Conservation (phyloP, 2,329 filamentous ascomycete genomes). For the Dothistroma pini region DNA sequence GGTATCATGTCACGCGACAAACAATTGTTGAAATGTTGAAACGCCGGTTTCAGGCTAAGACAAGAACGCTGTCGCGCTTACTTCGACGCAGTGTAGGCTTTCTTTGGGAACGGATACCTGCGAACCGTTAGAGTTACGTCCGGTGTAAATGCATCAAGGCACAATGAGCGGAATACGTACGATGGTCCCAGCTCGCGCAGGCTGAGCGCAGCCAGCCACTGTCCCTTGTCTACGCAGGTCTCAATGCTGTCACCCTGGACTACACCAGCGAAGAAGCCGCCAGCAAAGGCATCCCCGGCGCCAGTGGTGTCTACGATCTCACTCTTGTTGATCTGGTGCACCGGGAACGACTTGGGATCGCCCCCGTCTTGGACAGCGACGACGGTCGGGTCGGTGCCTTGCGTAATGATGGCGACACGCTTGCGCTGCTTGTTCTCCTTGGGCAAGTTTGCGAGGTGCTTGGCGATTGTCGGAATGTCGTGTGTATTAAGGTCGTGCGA, state of each 20-base stretch:
- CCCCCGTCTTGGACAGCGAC: slow-evolving; percentile 62
- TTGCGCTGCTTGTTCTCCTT: slow-evolving; percentile 87
- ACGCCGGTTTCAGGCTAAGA: slow-evolving; percentile 18
- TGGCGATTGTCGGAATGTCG: slow-evolving; percentile 80
- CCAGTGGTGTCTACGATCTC: slow-evolving; percentile 96
- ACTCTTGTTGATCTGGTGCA: slow-evolving; percentile 71
- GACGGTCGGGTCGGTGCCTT: slow-evolving; percentile 87
- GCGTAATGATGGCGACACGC: slow-evolving; percentile 86
- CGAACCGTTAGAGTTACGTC: neutral
- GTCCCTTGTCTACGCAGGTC: slow-evolving; percentile 80
- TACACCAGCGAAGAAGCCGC: slow-evolving; percentile 86
- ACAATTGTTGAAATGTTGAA: slow-evolving; percentile 33
- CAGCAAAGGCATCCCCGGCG: slow-evolving; percentile 92
- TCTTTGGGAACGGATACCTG: slow-evolving; percentile 39
- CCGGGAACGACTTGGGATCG: slow-evolving; percentile 70
- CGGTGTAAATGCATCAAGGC: neutral
- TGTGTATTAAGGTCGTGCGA: slow-evolving; percentile 69
- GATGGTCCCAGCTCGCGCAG: slow-evolving; percentile 94
- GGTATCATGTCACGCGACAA: slow-evolving; percentile 28
- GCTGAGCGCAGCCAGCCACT: slow-evolving; percentile 92
- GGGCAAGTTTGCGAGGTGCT: slow-evolving; percentile 78
- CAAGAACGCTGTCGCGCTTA: slow-evolving; percentile 2
- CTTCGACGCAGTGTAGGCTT: slow-evolving; percentile 33
- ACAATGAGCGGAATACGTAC: slow-evolving; percentile 57
- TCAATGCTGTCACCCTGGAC: slow-evolving; percentile 78